Evolutionary conservation across 2,329 filamentous ascomycete species (phyloP), one percentile per base, ranked within the genome.

Genomic region (Colletotrichum sp.): DNA sequence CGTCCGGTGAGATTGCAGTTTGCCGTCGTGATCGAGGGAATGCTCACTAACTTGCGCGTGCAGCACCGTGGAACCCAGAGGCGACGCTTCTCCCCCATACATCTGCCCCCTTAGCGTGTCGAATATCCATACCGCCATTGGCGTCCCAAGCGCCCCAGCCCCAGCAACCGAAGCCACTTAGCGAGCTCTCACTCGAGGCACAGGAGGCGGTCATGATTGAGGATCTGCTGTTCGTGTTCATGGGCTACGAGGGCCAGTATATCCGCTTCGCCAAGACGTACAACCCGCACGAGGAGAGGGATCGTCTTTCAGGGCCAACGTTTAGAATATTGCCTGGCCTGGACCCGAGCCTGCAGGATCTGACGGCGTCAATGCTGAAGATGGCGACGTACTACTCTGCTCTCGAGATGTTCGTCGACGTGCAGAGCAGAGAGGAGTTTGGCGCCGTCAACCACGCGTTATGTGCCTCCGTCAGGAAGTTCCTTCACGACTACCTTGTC

Each of bases 191-290:
- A 1, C 87, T 98, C 32, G 94, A 98, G 78, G 91, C 91, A 4
- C 97, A 99, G 84, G 97, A 99, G 85, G 92, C 93, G 28, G 94
- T 92, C 10, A 94, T 99, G 63, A 89, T 99, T 59, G 96, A 98
- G 80, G 97, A 99, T 80, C 86, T 99, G 18, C 86, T 99, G 44
- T 98, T 96, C 82, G 96, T 98, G 7, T 98, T 99, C 80, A 98
- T 99, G 96, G 97, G 97, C 28, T 98, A 96, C 78, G 97, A 99
- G 85, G 97, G 97, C n/a, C 96, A 98, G 84, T 99, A 99, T 83
- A 95, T 99, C 77, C 94, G 95, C 71, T 99, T 95, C 82, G 91
- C 91, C 75, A 94, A 95, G 79, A 91, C 91, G 10, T 99, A 98
- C 83, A 93, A 98, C 79, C 95, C 96, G 0, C 87, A 90, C 5